Evolutionary conservation across 805 yeast genomes (phyloP).

Genomic region (Lipomyces sp.): DNA sequence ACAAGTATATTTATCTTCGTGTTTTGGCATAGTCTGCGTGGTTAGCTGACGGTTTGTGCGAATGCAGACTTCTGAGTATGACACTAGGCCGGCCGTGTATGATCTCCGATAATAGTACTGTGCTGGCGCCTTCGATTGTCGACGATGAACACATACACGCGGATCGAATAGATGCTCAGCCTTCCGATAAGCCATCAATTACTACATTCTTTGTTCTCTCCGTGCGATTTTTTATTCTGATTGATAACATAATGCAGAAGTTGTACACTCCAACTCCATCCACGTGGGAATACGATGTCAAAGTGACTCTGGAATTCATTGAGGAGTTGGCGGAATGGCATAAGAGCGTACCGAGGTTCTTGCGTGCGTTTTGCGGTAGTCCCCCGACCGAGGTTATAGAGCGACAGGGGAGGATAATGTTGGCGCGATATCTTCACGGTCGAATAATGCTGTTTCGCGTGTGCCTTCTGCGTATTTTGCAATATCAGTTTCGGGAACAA

Average conservation of each 20-base stretch:
- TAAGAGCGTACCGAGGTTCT: not conserved
- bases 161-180: constrained; percentile 9
- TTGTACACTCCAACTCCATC: not conserved
- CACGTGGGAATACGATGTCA: not conserved
- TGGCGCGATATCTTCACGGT: not conserved
- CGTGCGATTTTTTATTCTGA: constrained; percentile 28
- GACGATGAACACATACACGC: constrained; percentile 32
- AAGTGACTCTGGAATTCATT: not conserved
- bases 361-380: not conserved
- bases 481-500: not conserved
- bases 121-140: constrained; percentile 28
- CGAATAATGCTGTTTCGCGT: not conserved
- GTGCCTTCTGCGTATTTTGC: not conserved
- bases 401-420: not conserved
- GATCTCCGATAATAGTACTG: constrained; percentile 27
- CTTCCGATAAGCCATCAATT: constrained; percentile 24
- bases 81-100: constrained; percentile 36
- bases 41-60: not conserved
- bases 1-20: not conserved
- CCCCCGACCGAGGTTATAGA: not conserved
- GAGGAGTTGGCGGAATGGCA: not conserved
- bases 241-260: constrained; percentile 29
- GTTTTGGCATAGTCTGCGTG: too few species aligned
- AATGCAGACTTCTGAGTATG: constrained; percentile 30
- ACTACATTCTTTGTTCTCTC: constrained; percentile 31